Conservation (phyloP, 2,329 filamentous ascomycete species). For the Tolypocladium inflatum region DNA sequence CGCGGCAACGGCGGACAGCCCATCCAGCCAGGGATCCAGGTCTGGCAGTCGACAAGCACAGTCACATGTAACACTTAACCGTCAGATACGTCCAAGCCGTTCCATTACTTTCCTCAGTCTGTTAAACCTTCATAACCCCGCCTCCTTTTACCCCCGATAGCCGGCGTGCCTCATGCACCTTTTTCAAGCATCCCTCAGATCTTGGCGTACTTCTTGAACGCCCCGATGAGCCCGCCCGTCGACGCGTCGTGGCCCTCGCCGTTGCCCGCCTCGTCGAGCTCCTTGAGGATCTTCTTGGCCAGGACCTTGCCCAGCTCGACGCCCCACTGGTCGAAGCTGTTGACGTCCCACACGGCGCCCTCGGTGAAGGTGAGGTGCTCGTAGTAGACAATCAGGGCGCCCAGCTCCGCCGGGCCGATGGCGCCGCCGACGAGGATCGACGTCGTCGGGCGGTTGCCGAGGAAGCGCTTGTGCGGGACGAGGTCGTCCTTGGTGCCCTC, state of each 20-base stretch:
- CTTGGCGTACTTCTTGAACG: slow-evolving; percentile 71
- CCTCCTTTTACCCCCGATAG: background rate
- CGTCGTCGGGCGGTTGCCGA: slow-evolving; percentile 94
- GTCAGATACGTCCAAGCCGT: background rate
- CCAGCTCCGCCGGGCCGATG: slow-evolving; percentile 89
- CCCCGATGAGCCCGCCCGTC: slow-evolving; percentile 80
- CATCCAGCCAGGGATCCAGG: too few relatives aligned
- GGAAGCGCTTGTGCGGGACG: slow-evolving; percentile 97
- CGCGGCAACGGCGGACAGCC: too few relatives aligned
- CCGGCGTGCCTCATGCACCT: background rate
- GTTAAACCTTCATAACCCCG: background rate
- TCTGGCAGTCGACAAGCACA: background rate
- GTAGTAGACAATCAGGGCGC: slow-evolving; percentile 96
- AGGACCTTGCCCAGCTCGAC: slow-evolving; percentile 95
- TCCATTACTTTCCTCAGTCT: background rate
- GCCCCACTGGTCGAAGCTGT: slow-evolving; percentile 99
- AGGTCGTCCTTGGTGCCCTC: slow-evolving; percentile 67
- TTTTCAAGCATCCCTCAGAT: slow-evolving; percentile 25
- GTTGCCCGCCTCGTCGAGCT: slow-evolving; percentile 72
- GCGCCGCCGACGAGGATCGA: slow-evolving; percentile 82
- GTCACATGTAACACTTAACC: background rate
- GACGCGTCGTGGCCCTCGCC: slow-evolving; percentile 72
- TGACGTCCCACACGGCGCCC: slow-evolving; percentile 98
- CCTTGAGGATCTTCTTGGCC: slow-evolving; percentile 81
- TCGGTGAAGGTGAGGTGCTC: slow-evolving; percentile 98